Evolutionary conservation across 164 flowering plant genomes (phyloP).

Genomic region (Annona squamosa): DNA sequence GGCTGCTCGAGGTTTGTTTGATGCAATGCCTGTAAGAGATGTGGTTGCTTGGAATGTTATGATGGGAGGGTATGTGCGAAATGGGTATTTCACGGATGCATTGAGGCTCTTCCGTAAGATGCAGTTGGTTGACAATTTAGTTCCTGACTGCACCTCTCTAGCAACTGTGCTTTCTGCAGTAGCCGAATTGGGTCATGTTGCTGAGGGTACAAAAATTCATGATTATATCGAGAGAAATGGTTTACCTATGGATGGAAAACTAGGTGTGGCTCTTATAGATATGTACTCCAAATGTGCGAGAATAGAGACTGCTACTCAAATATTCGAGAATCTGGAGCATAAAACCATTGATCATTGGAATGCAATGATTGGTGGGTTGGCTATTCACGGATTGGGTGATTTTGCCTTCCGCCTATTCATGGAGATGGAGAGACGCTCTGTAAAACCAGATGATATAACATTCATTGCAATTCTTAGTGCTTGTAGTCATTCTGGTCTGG

Average conservation of each 20-base stretch:
- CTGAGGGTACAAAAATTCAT: conserved; percentile 41
- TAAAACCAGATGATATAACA: conserved; percentile 66
- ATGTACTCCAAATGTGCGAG: conserved; percentile 79
- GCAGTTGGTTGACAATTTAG: conserved; percentile 18
- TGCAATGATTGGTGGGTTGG: conserved; percentile 72
- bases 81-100: conserved; percentile 42
- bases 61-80: conserved; percentile 58
- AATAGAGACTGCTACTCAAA: conserved; percentile 36
- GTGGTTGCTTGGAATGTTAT: conserved; percentile 53
- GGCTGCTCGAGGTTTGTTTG: conserved; percentile 38
- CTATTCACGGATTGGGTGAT: conserved; percentile 55
- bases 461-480: conserved; percentile 59
- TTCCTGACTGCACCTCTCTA: conserved; percentile 47
- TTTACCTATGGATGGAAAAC: conserved; percentile 29
- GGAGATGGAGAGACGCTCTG: conserved; percentile 42
- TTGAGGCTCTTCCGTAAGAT: conserved; percentile 38
- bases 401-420: conserved; percentile 48
- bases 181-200: conserved; percentile 43
- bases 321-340: conserved; percentile 32
- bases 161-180: conserved; percentile 45
- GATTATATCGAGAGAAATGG: conserved; percentile 30
- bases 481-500: conserved; percentile 62
- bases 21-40: conserved; percentile 49
- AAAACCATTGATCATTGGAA: conserved; percentile 58
- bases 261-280: conserved; percentile 60